A percentile compares a stretch with the other conserved stretches of the same genome.
phyloP scores from a whole-genome alignment of 2,329 filamentous ascomycete species.

The Ophiostoma australiae region DNA sequence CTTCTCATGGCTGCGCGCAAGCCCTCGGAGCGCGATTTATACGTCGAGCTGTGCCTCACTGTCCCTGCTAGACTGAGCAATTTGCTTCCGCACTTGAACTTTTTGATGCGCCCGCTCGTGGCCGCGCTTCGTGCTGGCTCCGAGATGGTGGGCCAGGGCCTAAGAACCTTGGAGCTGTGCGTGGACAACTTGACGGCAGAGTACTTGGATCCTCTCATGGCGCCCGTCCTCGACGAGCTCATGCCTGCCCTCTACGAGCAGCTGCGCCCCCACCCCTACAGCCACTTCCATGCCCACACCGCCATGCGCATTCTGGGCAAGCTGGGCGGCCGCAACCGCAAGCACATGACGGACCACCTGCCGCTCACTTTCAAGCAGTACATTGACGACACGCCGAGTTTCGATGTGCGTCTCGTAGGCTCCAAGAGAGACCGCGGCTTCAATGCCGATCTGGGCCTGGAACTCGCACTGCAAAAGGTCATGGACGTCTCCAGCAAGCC shows the following conservation, averaged over 20 bases:
- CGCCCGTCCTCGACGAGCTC: slow-evolving; percentile 94
- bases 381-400: slow-evolving; percentile 80
- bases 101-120: slow-evolving; percentile 95
- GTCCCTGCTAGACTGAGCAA: slow-evolving; percentile 93
- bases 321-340: slow-evolving; percentile 87
- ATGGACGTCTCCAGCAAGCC: slow-evolving; percentile 67
- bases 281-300: slow-evolving; percentile 94
- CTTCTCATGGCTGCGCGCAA: slow-evolving; percentile 85
- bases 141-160: slow-evolving; percentile 88
- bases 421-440: slow-evolving; percentile 86
- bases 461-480: slow-evolving; percentile 81
- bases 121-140: slow-evolving; percentile 87
- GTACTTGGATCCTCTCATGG: slow-evolving; percentile 98
- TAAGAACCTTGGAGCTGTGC: slow-evolving; percentile 90
- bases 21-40: slow-evolving; percentile 85
- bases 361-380: slow-evolving; percentile 78
- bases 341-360: slow-evolving; percentile 87
- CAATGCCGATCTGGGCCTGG: slow-evolving; percentile 77
- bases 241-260: slow-evolving; percentile 98
- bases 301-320: slow-evolving; percentile 97
- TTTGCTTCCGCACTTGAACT: slow-evolving; percentile 88
- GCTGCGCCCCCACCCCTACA: slow-evolving; percentile 87
- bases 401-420: slow-evolving; percentile 83
- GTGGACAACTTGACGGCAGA: slow-evolving; percentile 98
- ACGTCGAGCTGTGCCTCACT: slow-evolving; percentile 93